Evolutionary conservation across 768 basidiomycete genomes (phyloP).

Genomic region (Phanerodontia chrysosporium): DNA sequence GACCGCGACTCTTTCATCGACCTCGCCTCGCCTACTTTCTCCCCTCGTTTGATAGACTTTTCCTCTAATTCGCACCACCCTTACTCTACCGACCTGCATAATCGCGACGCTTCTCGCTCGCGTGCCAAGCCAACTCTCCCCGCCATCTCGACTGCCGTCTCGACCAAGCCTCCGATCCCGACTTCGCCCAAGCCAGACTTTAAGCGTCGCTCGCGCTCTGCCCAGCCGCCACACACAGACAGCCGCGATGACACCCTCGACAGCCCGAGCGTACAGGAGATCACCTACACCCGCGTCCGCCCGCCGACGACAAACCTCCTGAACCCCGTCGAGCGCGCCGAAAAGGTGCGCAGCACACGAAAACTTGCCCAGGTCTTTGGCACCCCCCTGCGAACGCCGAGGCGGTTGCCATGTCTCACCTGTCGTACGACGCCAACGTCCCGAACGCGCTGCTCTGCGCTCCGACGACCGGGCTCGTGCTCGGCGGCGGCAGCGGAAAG

Average conservation of each 20-base stretch:
- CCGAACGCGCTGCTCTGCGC: slow-evolving; percentile 17
- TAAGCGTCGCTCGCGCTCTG: slow-evolving; percentile 28
- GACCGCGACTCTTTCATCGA: slow-evolving; percentile 46
- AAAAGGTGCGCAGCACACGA: slow-evolving; percentile 66
- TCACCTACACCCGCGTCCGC: slow-evolving; percentile 17
- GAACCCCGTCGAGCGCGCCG: slow-evolving; percentile 59
- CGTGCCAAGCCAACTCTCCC: slow-evolving; percentile 8
- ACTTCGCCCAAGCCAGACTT: slow-evolving; percentile 44
- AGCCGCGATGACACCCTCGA: background rate
- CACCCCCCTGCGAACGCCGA: slow-evolving; percentile 42
- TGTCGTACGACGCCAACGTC: slow-evolving; percentile 11
- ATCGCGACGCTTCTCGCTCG: background rate
- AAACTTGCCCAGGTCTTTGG: slow-evolving; percentile 80
- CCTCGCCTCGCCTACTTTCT: slow-evolving; percentile 33
- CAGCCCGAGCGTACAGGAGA: slow-evolving; percentile 9
- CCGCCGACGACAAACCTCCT: slow-evolving; percentile 71
- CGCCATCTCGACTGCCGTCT: slow-evolving; percentile 2
- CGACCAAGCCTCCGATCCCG: slow-evolving; percentile 43
- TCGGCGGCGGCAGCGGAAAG: background rate
- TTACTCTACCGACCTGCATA: slow-evolving; percentile 7
- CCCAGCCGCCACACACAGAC: slow-evolving; percentile 7
- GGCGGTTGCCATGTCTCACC: slow-evolving; percentile 4
- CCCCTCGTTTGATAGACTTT: slow-evolving; percentile 10
- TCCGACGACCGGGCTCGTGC: slow-evolving; percentile 1
- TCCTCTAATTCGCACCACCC: slow-evolving; percentile 10